These are phyloP conservation scores for Trichothecium sympodiale DNA, from an alignment of 2,329 filamentous ascomycete genomes.

Conservation along the genomic window DNA sequence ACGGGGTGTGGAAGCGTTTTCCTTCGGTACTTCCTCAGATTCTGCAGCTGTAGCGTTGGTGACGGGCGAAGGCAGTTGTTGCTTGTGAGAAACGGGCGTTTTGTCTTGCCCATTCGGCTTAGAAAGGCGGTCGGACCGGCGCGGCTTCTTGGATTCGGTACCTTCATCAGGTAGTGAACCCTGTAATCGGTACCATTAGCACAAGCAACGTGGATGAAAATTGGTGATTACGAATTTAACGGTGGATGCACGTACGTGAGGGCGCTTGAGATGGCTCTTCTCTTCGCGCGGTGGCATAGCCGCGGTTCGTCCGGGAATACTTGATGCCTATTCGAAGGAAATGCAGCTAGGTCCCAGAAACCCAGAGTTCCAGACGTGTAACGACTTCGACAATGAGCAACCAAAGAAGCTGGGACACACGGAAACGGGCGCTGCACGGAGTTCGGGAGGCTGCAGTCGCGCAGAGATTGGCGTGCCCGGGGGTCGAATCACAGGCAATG, in stretches of 20 bases:
- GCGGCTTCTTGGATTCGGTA: slow-evolving; percentile 69
- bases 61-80: slow-evolving; percentile 71
- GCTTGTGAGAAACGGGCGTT: slow-evolving; percentile 50
- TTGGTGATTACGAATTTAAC: slow-evolving; percentile 10
- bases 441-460: too few species aligned
- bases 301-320: slow-evolving; percentile 7
- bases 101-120: slow-evolving; percentile 36
- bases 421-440: too few species aligned
- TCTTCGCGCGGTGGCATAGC: slow-evolving; percentile 52
- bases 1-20: slow-evolving; percentile 22
- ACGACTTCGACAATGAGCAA: too few species aligned
- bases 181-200: slow-evolving; percentile 27
- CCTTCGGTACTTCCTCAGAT: slow-evolving; percentile 39
- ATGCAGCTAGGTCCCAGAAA: background rate
- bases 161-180: slow-evolving; percentile 53
- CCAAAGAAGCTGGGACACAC: too few species aligned
- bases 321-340: background rate
- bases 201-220: background rate
- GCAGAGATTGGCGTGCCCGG: too few species aligned
- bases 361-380: too few species aligned
- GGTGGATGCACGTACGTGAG: slow-evolving; percentile 47
- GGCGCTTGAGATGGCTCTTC: slow-evolving; percentile 79
- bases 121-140: slow-evolving; percentile 63
- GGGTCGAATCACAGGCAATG: too few species aligned
- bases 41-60: slow-evolving; percentile 52